A percentile compares a stretch with the other conserved stretches of the same genome.
Conservation (phyloP, 169 alveolate genomes). For the Cryptosporidium ryanae region DNA sequence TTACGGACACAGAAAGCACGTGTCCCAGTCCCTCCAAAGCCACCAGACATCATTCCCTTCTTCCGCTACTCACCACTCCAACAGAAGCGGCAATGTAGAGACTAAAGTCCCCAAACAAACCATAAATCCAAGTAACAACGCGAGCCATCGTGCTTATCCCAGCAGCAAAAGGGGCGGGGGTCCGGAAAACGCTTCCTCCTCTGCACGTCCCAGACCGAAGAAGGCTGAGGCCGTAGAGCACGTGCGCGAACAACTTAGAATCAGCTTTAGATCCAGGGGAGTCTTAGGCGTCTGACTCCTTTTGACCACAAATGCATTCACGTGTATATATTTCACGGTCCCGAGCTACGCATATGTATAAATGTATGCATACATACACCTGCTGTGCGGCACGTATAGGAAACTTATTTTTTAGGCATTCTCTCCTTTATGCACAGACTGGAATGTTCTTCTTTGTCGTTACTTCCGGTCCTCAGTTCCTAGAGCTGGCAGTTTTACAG, state of each 20-base stretch:
- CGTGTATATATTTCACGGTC: no score
- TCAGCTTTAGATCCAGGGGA: constrained; percentile 58
- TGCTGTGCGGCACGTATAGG: no score
- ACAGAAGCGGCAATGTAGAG: not conserved
- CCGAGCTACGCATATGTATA: no score
- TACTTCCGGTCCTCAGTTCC: no score
- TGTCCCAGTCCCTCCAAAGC: not conserved
- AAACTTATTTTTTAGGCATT: no score
- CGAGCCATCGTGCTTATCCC: not conserved
- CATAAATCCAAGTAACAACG: not conserved
- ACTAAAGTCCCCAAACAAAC: not conserved
- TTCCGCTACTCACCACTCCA: no score
- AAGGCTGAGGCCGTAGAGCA: constrained; percentile 67
- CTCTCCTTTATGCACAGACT: no score
- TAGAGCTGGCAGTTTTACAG: no score
- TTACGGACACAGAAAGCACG: constrained; percentile 10
- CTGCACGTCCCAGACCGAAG: not conserved
- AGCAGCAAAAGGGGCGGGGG: constrained; percentile 25
- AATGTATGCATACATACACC: no score
- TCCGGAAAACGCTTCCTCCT: no score
- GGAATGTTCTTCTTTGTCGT: no score
- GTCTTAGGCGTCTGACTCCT: constrained; percentile 13
- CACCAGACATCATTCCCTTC: not conserved
- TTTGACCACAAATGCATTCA: no score
- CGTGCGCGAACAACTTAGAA: constrained; percentile 66